Evolutionary conservation across 805 yeast species (phyloP).

Genomic region (Candida hispaniensis): DNA sequence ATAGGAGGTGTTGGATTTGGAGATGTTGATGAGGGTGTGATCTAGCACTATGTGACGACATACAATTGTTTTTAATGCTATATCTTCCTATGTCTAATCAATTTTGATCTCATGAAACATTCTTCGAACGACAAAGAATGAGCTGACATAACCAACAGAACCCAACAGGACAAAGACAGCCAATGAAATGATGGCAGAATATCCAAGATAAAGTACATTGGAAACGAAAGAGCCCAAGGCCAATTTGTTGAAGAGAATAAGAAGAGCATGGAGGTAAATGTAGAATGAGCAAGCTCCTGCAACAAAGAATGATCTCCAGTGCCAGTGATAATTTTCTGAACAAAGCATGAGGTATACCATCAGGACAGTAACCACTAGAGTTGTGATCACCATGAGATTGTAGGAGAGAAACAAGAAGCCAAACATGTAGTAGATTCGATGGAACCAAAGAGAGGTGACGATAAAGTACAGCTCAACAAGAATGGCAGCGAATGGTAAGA

Average conservation of each 20-base stretch:
- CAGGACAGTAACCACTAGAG: conserved; percentile 67
- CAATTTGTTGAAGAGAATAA: conserved; percentile 37
- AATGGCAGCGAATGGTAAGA: conserved; percentile 89
- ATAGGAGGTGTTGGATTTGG: too few species aligned
- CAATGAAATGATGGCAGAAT: conserved; percentile 59
- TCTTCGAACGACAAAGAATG: conserved; percentile 60
- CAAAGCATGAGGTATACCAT: conserved; percentile 77
- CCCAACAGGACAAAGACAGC: conserved; percentile 78
- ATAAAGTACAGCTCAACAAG: conserved; percentile 93
- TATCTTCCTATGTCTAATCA: conserved; percentile 48
- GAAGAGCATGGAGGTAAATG: conserved; percentile 71
- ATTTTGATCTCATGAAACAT: conserved; percentile 82
- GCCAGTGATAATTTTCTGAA: conserved; percentile 93
- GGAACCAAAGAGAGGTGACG: conserved; percentile 85
- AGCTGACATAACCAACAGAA: conserved; percentile 69
- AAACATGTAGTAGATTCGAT: conserved; percentile 91
- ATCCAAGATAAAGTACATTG: conserved; percentile 69
- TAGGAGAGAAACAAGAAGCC: conserved; percentile 89
- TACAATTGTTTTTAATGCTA: too few species aligned
- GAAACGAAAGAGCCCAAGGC: conserved; percentile 69
- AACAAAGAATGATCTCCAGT: conserved; percentile 80
- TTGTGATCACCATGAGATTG: conserved; percentile 69
- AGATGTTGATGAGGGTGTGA: too few species aligned
- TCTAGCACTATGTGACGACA: too few species aligned
- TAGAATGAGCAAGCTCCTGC: conserved; percentile 86